Evolutionary conservation across 768 basidiomycete genomes (phyloP), one percentile per base, ranked within the genome.

Genomic region (Pluteus cervinus): DNA sequence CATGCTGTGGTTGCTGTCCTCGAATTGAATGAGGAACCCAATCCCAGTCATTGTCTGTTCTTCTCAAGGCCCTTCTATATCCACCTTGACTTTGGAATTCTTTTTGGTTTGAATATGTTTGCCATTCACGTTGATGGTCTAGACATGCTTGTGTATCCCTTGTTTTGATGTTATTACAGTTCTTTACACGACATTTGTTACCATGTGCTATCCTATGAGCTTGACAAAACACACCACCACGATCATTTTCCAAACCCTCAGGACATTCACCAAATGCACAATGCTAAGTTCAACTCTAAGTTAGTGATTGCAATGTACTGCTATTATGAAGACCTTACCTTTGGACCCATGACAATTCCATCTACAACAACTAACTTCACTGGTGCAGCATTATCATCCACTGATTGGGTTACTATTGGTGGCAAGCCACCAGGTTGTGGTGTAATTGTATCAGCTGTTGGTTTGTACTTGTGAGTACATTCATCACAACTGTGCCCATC

Each of bases 61-160:
- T 5, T n/a, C 30, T 31, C 9, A 31, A 6, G 14, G 20, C 30
- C n/a, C 30, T 31, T 18, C n/a, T 31, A n/a, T 31, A 31, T n/a
- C 30, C 30, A 6, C 20, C 30, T 31, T 15, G n/a, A n/a, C n/a
- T n/a, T 16, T 18, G 5, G 17, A n/a, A n/a, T n/a, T 29, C 26
- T 11, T 20, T 28, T n/a, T 29, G 25, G 14, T 29, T 26, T 21
- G 16, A 7, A 47, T 51, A 42, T 36, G 33, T 42, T 23, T 40
- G 31, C 43, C 40, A 45, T n/a, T 41, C 30, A 14, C 31, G 16
- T 24, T 51, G 40, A 37, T 51, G 51, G 17, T 41, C 22, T 36
- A 7, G 5, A 36, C 51, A 52, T 22, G 44, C 48, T 23, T 50
- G 38, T 24, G 48, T 50, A n/a, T 18, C 30, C 20, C 6, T 31